Conservation (phyloP, 1,139 yeast genomes). For the Yamadazyma mexicana region DNA sequence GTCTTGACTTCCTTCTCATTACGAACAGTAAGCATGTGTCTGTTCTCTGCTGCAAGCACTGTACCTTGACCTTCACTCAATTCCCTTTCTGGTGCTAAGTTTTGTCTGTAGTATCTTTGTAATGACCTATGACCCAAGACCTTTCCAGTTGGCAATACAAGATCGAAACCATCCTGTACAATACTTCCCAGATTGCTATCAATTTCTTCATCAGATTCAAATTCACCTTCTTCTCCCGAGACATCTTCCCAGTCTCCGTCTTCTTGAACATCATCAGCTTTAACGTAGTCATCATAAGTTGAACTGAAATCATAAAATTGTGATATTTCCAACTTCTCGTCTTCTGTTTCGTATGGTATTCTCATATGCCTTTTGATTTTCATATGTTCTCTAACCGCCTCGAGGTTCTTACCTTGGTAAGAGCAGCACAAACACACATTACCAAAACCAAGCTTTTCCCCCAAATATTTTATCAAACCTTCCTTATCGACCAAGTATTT, state of each 20-base stretch:
- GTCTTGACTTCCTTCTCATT: conserved; percentile 56
- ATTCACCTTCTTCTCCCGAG: conserved; percentile 47
- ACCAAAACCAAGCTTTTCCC: conserved; percentile 83
- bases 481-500: conserved; percentile 64
- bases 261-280: conserved; percentile 23
- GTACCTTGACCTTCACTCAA: conserved; percentile 92
- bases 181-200: conserved; percentile 29
- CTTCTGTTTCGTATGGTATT: conserved; percentile 83
- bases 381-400: conserved; percentile 92
- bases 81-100: conserved; percentile 70
- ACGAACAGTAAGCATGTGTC: conserved; percentile 59
- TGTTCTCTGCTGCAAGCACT: conserved; percentile 86
- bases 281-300: conserved; percentile 44
- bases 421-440: conserved; percentile 81
- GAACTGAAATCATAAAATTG: conserved; percentile 85
- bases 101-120: conserved; percentile 81
- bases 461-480: conserved; percentile 74
- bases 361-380: conserved; percentile 79
- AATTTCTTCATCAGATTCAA: conserved; percentile 45
- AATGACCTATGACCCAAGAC: conserved; percentile 89
- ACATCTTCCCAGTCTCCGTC: conserved; percentile 50
- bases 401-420: conserved; percentile 80
- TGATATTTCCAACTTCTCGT: conserved; percentile 76
- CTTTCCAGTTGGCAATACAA: conserved; percentile 82
- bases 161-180: conserved; percentile 66